Evolutionary conservation across 345 rosid species (phyloP).

Genomic region (Lenwebbia sp.): DNA sequence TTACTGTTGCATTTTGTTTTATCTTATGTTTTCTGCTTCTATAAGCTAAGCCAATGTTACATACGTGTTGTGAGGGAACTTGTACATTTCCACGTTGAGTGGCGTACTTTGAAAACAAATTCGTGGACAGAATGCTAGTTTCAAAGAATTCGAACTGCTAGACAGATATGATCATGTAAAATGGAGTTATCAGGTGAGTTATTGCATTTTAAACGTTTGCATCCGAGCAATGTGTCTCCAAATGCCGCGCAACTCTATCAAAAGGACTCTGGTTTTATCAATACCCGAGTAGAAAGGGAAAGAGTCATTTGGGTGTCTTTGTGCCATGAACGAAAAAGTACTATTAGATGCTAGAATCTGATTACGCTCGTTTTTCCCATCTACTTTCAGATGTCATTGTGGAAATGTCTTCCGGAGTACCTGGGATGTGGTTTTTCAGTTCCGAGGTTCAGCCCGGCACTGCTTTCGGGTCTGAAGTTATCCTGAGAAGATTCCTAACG

Average conservation of each 20-base stretch:
- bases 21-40: background rate
- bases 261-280: background rate
- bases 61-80: background rate
- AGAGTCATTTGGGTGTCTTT: background rate
- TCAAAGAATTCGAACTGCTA: background rate
- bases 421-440: background rate
- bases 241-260: too few species aligned
- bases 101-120: accelerated
- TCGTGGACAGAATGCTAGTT: background rate
- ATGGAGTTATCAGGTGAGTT: background rate
- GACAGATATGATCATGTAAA: background rate
- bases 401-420: background rate
- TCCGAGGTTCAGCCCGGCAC: background rate
- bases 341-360: background rate
- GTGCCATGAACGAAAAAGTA: background rate
- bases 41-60: background rate
- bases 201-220: background rate
- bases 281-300: background rate
- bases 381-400: background rate
- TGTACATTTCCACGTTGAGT: background rate
- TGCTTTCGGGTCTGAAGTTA: background rate
- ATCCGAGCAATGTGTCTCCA: background rate
- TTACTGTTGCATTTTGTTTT: background rate
- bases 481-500: background rate
- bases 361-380: background rate